Base-by-base conservation (phyloP, 73 alveolate genomes). In the Paraurostyla sp. region DNA sequence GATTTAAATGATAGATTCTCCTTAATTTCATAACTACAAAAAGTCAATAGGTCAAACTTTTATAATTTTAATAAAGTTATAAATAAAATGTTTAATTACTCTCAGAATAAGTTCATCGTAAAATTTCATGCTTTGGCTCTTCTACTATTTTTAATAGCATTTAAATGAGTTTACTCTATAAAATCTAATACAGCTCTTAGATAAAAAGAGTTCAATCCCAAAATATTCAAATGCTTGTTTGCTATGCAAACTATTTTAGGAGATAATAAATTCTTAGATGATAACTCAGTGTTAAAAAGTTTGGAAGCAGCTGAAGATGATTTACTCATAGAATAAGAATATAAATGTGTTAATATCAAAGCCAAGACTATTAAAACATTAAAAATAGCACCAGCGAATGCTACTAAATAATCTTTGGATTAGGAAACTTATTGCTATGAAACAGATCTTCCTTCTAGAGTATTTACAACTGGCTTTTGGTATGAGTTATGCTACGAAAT, bases 401-500 rank as follows among this genome's bases (percentile, higher is more conserved):
- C 13, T 36, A 38, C 42, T 16, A 65, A 38, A n/a, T 7, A 16
- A 13, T 40, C 18, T 6, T 16, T 20, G 29, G 23, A 16, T 23
- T 2, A 73, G 29, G 43, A n/a, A 6, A 1, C 48, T n/a, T 73
- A 30, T 48, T 73, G 87, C 59, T 73, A 73, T 25, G 71, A 73
- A 29, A 11, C 23, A 23, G 87, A 73, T 2, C n/a, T 73, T 6
- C 46, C 56, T 9, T 20, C 23, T n/a, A 48, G 42, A 18, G 87
- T 73, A 6, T 27, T 73, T 2, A 43, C 30, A 23, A 73, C 89
- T 32, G 89, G 89, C 23, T 78, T 51, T 49, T 78, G 89, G 89
- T 78, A 78, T 35, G 76, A 78, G 43, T 54, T 78, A 52, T 78
- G 89, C 62, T 78, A 20, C 59, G 76, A 78, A 27, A 29, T 78